Evolutionary conservation across 1,139 yeast genomes (phyloP).

Genomic region (Maudiozyma humilis): DNA sequence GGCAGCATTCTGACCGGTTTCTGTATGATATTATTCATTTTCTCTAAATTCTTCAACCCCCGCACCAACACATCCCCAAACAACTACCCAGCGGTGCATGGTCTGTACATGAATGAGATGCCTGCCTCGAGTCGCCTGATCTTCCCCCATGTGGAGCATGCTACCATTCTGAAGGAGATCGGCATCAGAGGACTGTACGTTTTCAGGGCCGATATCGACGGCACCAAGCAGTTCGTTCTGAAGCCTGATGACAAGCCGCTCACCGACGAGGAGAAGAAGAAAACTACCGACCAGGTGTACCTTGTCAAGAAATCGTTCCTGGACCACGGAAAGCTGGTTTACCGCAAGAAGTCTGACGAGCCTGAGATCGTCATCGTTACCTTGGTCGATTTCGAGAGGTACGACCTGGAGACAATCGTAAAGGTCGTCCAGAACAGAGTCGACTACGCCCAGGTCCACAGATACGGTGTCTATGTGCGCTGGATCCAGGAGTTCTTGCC

Average conservation of each 20-base stretch:
- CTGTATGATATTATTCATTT: slow-evolving; percentile 9
- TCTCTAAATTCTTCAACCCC: slow-evolving; percentile 11
- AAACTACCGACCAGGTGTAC: slow-evolving; percentile 33
- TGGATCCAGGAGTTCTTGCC: slow-evolving; percentile 79
- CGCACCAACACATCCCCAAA: slow-evolving; percentile 6
- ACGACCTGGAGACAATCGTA: slow-evolving; percentile 51
- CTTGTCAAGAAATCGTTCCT: slow-evolving; percentile 51
- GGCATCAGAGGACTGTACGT: slow-evolving; percentile 45
- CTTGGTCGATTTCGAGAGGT: slow-evolving; percentile 65
- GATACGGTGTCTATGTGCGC: slow-evolving; percentile 70
- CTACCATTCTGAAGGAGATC: slow-evolving; percentile 48
- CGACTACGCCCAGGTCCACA: slow-evolving; percentile 66
- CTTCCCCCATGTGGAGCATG: slow-evolving; percentile 62
- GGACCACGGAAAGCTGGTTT: slow-evolving; percentile 58
- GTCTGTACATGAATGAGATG: slow-evolving; percentile 37
- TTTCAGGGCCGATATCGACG: slow-evolving; percentile 36
- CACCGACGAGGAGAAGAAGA: slow-evolving; percentile 35
- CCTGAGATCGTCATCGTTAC: slow-evolving; percentile 78
- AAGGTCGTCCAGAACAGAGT: slow-evolving; percentile 71
- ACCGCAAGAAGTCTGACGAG: slow-evolving; percentile 35
- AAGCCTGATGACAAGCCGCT: slow-evolving; percentile 41
- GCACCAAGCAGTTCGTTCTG: slow-evolving; percentile 37
- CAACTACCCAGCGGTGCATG: slow-evolving; percentile 32
- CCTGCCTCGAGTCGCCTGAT: slow-evolving; percentile 46
- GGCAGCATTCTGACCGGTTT: slow-evolving; percentile 8